phyloP scores from a whole-genome alignment of 352 stramenopile genomes.

The Globisporangium polare region DNA sequence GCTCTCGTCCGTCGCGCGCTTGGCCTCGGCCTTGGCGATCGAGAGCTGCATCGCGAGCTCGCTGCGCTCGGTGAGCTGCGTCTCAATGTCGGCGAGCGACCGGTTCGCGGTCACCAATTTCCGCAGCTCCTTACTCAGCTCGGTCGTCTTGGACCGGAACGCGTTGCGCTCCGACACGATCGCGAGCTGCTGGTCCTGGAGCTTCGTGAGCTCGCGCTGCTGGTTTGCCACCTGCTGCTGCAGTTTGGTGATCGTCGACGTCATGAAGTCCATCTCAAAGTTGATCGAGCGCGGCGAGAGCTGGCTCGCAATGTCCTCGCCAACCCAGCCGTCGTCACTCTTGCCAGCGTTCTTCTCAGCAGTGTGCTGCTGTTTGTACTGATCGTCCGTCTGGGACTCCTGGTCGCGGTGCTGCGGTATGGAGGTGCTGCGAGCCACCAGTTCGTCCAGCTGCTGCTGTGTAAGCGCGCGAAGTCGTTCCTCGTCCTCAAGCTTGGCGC shows the following conservation, averaged over 20 bases:
- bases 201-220: slow-evolving; percentile 20
- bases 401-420: slow-evolving; percentile 21
- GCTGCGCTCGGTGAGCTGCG: slow-evolving; percentile 55
- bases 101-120: slow-evolving; percentile 45
- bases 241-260: slow-evolving; percentile 31
- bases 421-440: not conserved
- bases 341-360: slow-evolving; percentile 7
- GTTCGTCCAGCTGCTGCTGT: slow-evolving; percentile 42
- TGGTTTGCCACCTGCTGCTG: slow-evolving; percentile 34
- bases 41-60: slow-evolving; percentile 51
- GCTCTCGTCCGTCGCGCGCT: slow-evolving; percentile 50
- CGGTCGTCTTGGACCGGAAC: slow-evolving; percentile 41
- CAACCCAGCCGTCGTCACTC: not conserved
- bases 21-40: slow-evolving; percentile 46
- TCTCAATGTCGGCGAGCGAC: slow-evolving; percentile 47
- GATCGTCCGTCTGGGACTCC: slow-evolving; percentile 47
- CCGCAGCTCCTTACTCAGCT: slow-evolving; percentile 59
- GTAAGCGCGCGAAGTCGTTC: slow-evolving; percentile 30
- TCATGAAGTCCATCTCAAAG: slow-evolving; percentile 20
- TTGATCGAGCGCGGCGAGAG: slow-evolving; percentile 26
- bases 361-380: slow-evolving; percentile 6
- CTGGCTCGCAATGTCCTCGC: slow-evolving; percentile 25
- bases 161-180: slow-evolving; percentile 56
- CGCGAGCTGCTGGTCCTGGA: slow-evolving; percentile 35
- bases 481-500: slow-evolving; percentile 48